A percentile compares a stretch with the other conserved stretches of the same genome.
Evolutionary conservation across 805 yeast species (phyloP).

Genomic region (Saturnispora sanitii): DNA sequence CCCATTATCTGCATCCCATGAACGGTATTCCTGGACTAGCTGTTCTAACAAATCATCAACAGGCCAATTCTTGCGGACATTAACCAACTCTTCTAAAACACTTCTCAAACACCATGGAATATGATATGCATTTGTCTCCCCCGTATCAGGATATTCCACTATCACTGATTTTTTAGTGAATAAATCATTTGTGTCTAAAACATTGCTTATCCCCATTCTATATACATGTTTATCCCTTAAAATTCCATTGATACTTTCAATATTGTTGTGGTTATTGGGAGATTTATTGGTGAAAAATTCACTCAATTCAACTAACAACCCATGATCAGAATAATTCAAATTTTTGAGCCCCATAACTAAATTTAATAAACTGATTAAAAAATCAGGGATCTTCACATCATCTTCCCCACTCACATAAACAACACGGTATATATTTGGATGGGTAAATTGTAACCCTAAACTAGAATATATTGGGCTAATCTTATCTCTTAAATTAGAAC

Average conservation of each 20-base stretch:
- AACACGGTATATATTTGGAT: conserved; percentile 82
- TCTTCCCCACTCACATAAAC: conserved; percentile 60
- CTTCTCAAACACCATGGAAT: conserved; percentile 94
- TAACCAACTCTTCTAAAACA: conserved; percentile 51
- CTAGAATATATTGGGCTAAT: conserved; percentile 89
- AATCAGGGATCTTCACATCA: conserved; percentile 28
- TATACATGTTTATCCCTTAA: conserved; percentile 52
- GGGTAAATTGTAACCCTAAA: conserved; percentile 62
- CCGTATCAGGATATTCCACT: conserved; percentile 18
- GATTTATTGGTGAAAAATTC: conserved; percentile 61
- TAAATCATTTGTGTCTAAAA: conserved; percentile 64
- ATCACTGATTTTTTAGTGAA: conserved; percentile 30
- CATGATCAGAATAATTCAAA: conserved; percentile 24
- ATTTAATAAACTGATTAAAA: conserved; percentile 29
- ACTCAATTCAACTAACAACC: conserved; percentile 50
- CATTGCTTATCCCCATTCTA: conserved; percentile 59
- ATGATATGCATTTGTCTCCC: conserved; percentile 69
- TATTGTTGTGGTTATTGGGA: conserved; percentile 76
- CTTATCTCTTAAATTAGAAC: conserved; percentile 86
- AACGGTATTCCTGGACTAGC: conserved; percentile 50
- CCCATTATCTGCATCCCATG: conserved; percentile 52
- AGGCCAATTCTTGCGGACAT: conserved; percentile 37
- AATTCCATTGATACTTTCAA: too few species aligned
- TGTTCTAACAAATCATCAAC: conserved; percentile 35
- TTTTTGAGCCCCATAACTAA: conserved; percentile 20